Evolutionary conservation across 2,329 filamentous ascomycete species (phyloP).

Genomic region (Aspergillus pseudonomiae): DNA sequence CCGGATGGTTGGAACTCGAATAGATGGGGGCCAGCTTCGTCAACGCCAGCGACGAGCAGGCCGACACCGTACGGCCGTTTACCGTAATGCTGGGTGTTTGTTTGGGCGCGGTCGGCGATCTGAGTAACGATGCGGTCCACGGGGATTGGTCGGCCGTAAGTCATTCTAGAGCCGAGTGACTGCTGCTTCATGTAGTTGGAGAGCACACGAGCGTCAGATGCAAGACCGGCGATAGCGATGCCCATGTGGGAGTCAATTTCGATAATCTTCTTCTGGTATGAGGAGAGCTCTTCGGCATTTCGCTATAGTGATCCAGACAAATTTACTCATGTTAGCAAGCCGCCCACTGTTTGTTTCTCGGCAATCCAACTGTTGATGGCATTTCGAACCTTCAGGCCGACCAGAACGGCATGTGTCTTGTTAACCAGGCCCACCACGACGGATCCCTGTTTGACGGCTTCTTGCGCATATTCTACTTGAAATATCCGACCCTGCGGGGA

Average conservation of each 20-base stretch:
- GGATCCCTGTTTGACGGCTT: slow-evolving; percentile 98
- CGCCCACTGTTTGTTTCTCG: not conserved
- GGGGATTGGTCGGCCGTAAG: slow-evolving; percentile 91
- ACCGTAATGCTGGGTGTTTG: slow-evolving; percentile 97
- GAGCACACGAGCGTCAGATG: slow-evolving; percentile 95
- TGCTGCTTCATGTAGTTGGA: slow-evolving; percentile 99
- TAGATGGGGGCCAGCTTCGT: slow-evolving; percentile 90
- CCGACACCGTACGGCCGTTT: slow-evolving; percentile 96
- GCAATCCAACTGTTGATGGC: not conserved
- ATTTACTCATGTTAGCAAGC: slow-evolving; percentile 1
- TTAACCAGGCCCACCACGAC: slow-evolving; percentile 95
- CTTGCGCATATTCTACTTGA: slow-evolving; percentile 98
- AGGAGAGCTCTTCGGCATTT: slow-evolving; percentile 98
- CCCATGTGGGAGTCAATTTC: slow-evolving; percentile 93
- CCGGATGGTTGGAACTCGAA: slow-evolving; percentile 98
- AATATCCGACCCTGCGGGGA: slow-evolving; percentile 99
- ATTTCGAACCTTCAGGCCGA: slow-evolving; percentile 82
- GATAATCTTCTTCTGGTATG: slow-evolving; percentile 99
- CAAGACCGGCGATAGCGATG: slow-evolving; percentile 92
- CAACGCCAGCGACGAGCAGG: slow-evolving; percentile 87
- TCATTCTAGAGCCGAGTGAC: slow-evolving; percentile 91
- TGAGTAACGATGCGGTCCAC: slow-evolving; percentile 85
- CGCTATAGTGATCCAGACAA: slow-evolving; percentile 58
- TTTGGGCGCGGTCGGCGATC: slow-evolving; percentile 95
- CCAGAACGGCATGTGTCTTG: slow-evolving; percentile 96